Evolutionary conservation across 352 stramenopile species (phyloP).

Genomic region (Halophytophthora batemanensis): DNA sequence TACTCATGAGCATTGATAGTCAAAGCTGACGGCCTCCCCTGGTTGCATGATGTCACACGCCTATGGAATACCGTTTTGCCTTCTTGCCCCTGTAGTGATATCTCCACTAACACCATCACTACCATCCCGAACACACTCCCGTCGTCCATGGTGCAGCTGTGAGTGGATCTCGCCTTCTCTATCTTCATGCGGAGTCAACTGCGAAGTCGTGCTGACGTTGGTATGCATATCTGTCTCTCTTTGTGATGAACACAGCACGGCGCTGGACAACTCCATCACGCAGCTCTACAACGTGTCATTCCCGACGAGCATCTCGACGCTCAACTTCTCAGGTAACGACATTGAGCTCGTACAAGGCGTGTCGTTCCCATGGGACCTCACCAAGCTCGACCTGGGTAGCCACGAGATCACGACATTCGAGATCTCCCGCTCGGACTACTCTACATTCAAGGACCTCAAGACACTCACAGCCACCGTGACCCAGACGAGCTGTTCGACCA

Average conservation of each 20-base stretch:
- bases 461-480: slow-evolving; percentile 39
- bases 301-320: slow-evolving; percentile 35
- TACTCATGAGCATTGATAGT: not conserved
- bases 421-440: slow-evolving; percentile 60
- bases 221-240: not conserved
- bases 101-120: slow-evolving; percentile 45
- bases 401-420: slow-evolving; percentile 64
- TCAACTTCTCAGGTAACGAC: slow-evolving; percentile 60
- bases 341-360: slow-evolving; percentile 57
- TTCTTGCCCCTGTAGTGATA: slow-evolving; percentile 26
- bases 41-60: not conserved
- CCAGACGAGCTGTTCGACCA: slow-evolving; percentile 41
- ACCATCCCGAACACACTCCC: slow-evolving; percentile 30
- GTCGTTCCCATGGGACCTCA: slow-evolving; percentile 47
- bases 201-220: not conserved
- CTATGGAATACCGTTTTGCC: not conserved
- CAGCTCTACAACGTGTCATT: slow-evolving; percentile 53
- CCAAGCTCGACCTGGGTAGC: slow-evolving; percentile 42
- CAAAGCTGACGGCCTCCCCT: not conserved
- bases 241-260: slow-evolving; percentile 14
- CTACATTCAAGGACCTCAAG: slow-evolving; percentile 44
- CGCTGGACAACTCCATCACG: slow-evolving; percentile 39
- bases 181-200: not conserved
- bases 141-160: slow-evolving; percentile 32
- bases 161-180: slow-evolving; percentile 4